Conservation (phyloP, 495 filamentous ascomycete species). For the Penicillium tannophilum region DNA sequence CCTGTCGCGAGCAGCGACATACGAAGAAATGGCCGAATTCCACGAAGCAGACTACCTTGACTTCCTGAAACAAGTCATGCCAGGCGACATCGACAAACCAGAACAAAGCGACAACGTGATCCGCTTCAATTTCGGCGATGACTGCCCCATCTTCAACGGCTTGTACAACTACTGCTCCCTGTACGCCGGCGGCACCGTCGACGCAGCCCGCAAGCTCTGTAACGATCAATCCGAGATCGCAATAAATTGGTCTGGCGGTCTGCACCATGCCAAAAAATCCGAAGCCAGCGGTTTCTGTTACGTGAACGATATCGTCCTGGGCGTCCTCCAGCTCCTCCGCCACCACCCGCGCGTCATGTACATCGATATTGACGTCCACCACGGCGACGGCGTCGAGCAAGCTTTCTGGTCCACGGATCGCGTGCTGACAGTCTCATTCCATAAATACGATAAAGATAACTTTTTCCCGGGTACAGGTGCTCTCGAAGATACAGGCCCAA, state of each 20-base stretch:
- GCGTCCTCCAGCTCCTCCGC: slow-evolving; percentile 85
- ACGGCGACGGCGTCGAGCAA: slow-evolving; percentile 96
- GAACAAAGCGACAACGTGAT: slow-evolving; percentile 44
- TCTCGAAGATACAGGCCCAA: slow-evolving; percentile 60
- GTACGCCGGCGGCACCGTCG: slow-evolving; percentile 85
- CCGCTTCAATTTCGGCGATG: slow-evolving; percentile 84
- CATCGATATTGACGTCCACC: slow-evolving; percentile 97
- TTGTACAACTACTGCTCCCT: slow-evolving; percentile 93
- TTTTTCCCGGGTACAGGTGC: slow-evolving; percentile 72
- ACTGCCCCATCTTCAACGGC: slow-evolving; percentile 96
- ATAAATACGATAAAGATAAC: slow-evolving; percentile 88
- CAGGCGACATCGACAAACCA: slow-evolving; percentile 48
- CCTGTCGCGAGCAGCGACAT: slow-evolving; percentile 75
- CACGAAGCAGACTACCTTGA: slow-evolving; percentile 89
- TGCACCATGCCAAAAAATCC: slow-evolving; percentile 96
- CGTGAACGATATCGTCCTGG: slow-evolving; percentile 97
- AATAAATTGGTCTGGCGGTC: slow-evolving; percentile 97
- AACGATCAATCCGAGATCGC: slow-evolving; percentile 89
- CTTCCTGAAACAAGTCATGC: slow-evolving; percentile 61
- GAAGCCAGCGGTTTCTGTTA: slow-evolving; percentile 97
- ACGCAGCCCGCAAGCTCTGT: slow-evolving; percentile 87
- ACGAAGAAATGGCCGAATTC: slow-evolving; percentile 84
- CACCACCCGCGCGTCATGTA: slow-evolving; percentile 92
- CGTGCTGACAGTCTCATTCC: slow-evolving; percentile 94
- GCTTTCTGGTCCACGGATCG: slow-evolving; percentile 96